Percentiles rank a stretch among this genome's conserved stretches.
These are phyloP conservation scores for Canavalia gladiata DNA, from an alignment of 306 rosid species.

Conservation along the genomic window DNA sequence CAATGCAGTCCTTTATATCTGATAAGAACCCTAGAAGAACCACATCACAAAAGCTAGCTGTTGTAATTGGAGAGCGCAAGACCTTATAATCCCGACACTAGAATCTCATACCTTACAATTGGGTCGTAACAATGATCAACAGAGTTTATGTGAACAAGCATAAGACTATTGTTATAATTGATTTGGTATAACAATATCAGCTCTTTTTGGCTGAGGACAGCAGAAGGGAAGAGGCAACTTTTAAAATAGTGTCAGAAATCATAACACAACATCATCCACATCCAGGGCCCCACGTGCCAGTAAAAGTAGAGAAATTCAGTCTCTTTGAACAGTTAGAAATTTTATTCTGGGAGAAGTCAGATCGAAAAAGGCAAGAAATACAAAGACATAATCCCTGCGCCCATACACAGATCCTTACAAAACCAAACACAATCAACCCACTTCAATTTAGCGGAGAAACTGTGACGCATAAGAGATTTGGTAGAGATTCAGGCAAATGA, in stretches of 20 bases:
- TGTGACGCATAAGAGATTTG: neutral
- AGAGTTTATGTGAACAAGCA: neutral
- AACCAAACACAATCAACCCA: neutral
- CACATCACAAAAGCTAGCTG: too few relatives aligned
- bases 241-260: neutral
- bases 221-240: neutral
- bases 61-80: too few relatives aligned
- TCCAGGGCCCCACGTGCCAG: neutral
- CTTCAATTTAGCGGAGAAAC: neutral
- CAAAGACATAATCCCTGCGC: neutral
- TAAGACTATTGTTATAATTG: neutral
- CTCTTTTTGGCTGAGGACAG: neutral
- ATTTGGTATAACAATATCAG: neutral
- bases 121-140: too few relatives aligned
- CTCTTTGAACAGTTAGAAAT: neutral
- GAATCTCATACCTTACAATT: too few relatives aligned
- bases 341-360: neutral
- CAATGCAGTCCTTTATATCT: neutral
- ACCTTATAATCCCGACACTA: too few relatives aligned
- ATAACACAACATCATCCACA: neutral
- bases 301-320: neutral
- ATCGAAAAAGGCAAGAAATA: neutral
- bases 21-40: too few relatives aligned
- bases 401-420: neutral
- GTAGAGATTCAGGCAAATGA: neutral